Evolutionary conservation across 257 asterid genomes (phyloP), one percentile per base, ranked within the genome.

Genomic region (Vinca minor): DNA sequence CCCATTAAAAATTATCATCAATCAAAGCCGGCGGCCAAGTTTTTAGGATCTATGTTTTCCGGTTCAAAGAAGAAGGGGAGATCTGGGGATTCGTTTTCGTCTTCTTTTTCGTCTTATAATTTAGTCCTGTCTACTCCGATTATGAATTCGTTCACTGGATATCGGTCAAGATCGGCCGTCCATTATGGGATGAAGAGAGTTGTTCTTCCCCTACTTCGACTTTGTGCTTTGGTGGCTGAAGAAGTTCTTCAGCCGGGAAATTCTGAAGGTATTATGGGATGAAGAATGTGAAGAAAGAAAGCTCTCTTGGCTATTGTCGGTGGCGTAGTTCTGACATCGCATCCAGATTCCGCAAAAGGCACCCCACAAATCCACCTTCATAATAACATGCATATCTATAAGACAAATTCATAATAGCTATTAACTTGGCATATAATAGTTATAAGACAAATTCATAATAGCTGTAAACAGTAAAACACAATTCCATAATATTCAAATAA

Each of bases 271-370:
- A 66, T 46, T 46, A 59, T 36, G 69, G 72, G 4, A 68, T 66
- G 21, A 77, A 65, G 74, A 83, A 72, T n/a, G 73, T 74, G 70
- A 85, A 71, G 81, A n/a, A n/a, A n/a, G n/a, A 80, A 69, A 39
- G 76, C 74, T 28, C 60, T 78, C 18, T 32, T 47, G 71, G 68
- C 79, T 29, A 66, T 82, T 59, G 72, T 67, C 64, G 73, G n/a
- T n/a, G n/a, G 83, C 38, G 47, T 4, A n/a, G n/a, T n/a, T n/a
- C n/a, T n/a, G n/a, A n/a, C n/a, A n/a, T n/a, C n/a, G n/a, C n/a
- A n/a, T n/a, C n/a, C n/a, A n/a, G n/a, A n/a, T n/a, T n/a, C n/a
- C n/a, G n/a, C n/a, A n/a, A n/a, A n/a, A n/a, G n/a, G n/a, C n/a
- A n/a, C n/a, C n/a, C n/a, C n/a, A n/a, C n/a, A n/a, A n/a, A n/a